Percentiles rank a stretch among this genome's conserved stretches.
Conservation (phyloP, 2,329 filamentous ascomycete species). For the Neocucurbitaria cava region DNA sequence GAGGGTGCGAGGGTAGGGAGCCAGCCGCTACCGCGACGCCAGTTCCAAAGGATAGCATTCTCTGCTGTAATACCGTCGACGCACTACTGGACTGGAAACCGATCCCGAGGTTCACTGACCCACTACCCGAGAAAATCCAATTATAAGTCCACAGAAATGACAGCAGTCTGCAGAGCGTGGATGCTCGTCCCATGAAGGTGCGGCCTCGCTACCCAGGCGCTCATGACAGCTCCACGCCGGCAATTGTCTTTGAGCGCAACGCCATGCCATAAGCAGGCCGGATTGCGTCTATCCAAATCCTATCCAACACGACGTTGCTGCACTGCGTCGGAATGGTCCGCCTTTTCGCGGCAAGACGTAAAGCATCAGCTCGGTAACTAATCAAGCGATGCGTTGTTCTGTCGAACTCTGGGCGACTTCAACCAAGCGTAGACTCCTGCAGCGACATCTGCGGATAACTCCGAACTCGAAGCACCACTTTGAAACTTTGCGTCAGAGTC, state of each 20-base stretch:
- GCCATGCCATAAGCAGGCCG: conserved; percentile 5
- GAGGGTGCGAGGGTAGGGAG: background rate
- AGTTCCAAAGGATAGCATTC: background rate
- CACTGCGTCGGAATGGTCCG: background rate
- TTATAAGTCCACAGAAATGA: background rate
- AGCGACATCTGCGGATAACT: background rate
- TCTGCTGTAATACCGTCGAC: conserved; percentile 10
- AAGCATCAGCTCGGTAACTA: background rate
- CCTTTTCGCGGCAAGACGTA: background rate
- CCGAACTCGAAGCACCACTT: background rate
- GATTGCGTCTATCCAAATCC: conserved; percentile 3
- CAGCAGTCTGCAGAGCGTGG: background rate
- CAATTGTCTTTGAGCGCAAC: background rate
- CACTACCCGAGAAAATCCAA: background rate
- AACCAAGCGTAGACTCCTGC: background rate
- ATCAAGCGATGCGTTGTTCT: background rate
- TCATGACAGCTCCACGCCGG: conserved; percentile 4
- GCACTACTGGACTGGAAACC: conserved; percentile 2
- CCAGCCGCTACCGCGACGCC: background rate
- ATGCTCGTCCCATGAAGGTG: background rate
- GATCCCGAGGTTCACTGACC: background rate
- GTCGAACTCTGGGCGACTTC: background rate
- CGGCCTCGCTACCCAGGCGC: background rate
- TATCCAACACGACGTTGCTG: background rate
- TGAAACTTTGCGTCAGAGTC: background rate